These are phyloP conservation scores for Alternaria atra DNA, from an alignment of 2,329 filamentous ascomycete species.

Conservation along the genomic window DNA sequence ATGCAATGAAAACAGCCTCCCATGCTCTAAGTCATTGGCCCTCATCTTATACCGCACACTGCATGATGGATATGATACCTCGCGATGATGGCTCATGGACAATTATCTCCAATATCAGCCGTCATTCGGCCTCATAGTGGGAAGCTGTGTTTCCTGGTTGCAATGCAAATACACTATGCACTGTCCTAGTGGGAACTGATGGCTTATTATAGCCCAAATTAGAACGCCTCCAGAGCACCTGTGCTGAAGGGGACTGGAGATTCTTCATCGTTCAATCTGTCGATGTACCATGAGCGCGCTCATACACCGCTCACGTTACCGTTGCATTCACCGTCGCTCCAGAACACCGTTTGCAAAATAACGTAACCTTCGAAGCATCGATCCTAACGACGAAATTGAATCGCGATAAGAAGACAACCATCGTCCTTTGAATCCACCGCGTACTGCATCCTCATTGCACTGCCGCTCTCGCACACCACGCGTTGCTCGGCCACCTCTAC, in stretches of 20 bases:
- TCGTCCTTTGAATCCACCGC: neutral
- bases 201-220: neutral
- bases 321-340: neutral
- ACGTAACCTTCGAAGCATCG: too few species aligned
- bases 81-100: neutral
- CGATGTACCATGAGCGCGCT: neutral
- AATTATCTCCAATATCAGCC: neutral
- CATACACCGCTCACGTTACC: neutral
- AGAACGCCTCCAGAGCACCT: neutral
- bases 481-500: neutral
- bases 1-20: neutral
- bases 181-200: neutral
- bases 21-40: neutral
- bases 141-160: neutral
- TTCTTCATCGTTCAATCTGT: neutral
- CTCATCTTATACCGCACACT: too few species aligned
- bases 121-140: neutral
- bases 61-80: neutral
- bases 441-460: neutral
- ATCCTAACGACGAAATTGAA: neutral
- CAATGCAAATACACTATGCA: neutral
- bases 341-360: slow-evolving; percentile 7
- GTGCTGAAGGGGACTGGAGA: neutral
- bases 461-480: neutral
- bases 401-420: neutral